Evolutionary conservation across 345 rosid genomes (phyloP), one percentile per base, ranked within the genome.

Genomic region (Carallia pectinifolia): DNA sequence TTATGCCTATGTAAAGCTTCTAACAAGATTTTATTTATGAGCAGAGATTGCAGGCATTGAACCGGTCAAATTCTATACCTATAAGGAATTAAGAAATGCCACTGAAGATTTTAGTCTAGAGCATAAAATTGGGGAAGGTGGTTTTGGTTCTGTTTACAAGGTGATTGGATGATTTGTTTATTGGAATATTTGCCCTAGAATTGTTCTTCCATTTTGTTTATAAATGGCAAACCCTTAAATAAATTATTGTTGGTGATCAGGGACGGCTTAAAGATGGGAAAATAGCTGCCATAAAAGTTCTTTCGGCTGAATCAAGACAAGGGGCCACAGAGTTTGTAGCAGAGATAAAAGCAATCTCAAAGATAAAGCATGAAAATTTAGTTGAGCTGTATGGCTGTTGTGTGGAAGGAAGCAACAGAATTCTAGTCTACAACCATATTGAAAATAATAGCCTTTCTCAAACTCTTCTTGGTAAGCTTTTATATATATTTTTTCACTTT

Each of bases 351-450:
- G 88, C 78, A 36, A 90, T 95, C 77, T 88, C 99, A 1, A 82
- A 86, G 59, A 78, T 95, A 69, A 84, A 85, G 73, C 99, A 95
- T 65, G 97, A 89, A 48, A 90, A 95, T 72, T 76, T 95, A 72
- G 97, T 95, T 58, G 83, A 89, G 82, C 80, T 95, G 48, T 92
- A 88, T 76, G 99, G 99, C 52, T 95, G 99, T 72, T 95, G 97
- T 55, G 88, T 85, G 16, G 93, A 95, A 66, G 95, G 79, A 64
- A 80, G 81, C 66, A 92, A 90, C 65, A 82, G 96, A 81, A 92
- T 95, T 76, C 78, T 95, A 81, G 93, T 95, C 55, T 95, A 95
- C 87, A 90, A 89, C 70, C 92, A 73, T 76, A 89, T 95, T 13
- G 97, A 91, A 80, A 95, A 95, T 76, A 86, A 84, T 52, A 95